phyloP scores from a whole-genome alignment of 2,329 filamentous ascomycete species.

The Sporothrix luriei region DNA sequence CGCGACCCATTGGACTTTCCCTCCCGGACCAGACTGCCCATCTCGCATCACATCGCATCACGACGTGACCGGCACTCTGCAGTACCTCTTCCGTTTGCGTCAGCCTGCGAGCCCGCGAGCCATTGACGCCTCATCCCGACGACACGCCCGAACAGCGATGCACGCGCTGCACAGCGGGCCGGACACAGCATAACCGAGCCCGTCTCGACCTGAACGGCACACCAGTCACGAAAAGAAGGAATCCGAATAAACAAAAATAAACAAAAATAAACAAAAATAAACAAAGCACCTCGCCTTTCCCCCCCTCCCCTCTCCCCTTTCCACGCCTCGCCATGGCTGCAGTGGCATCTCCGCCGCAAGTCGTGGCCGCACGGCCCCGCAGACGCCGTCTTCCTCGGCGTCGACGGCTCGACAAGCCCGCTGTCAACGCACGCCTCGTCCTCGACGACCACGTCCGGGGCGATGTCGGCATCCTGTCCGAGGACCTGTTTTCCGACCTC shows the following conservation, averaged over 20 bases:
- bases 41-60: slow-evolving; percentile 27
- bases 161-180: slow-evolving; percentile 16
- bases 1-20: slow-evolving; percentile 12
- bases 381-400: slow-evolving; percentile 49
- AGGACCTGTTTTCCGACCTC: slow-evolving; percentile 80
- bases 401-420: slow-evolving; percentile 68
- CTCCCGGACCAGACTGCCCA: slow-evolving; percentile 15
- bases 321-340: slow-evolving; percentile 25
- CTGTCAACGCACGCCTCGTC: slow-evolving; percentile 76
- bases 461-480: slow-evolving; percentile 82
- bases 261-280: neutral
- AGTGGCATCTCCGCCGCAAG: slow-evolving; percentile 14
- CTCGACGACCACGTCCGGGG: slow-evolving; percentile 84
- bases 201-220: neutral
- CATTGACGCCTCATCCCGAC: neutral
- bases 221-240: neutral
- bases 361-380: slow-evolving; percentile 18
- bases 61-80: slow-evolving; percentile 11
- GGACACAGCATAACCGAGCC: neutral
- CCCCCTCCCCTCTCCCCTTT: neutral
- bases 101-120: slow-evolving; percentile 1
- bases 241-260: neutral
- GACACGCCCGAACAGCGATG: neutral
- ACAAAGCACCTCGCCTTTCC: no score
- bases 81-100: slow-evolving; percentile 6